Evolutionary conservation across 495 filamentous ascomycete species (phyloP), one percentile per base, ranked within the genome.

Genomic region (Emericellopsis terricola): DNA sequence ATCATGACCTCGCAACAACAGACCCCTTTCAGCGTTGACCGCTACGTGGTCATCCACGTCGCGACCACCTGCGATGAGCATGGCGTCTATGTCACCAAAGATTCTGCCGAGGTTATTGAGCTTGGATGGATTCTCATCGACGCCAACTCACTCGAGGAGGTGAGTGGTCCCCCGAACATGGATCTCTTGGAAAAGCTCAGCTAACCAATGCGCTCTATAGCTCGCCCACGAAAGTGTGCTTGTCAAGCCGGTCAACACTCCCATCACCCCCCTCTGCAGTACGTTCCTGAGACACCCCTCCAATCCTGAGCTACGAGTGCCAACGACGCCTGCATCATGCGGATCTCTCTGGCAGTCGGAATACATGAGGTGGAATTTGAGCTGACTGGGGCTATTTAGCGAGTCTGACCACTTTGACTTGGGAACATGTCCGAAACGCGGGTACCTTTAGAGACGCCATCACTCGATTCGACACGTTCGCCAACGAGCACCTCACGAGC

Each of bases 41-140:
- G 85, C 49, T 96, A 92, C 55, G 78, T 93, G 41, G 81, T 97
- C 47, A 89, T 94, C 52, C 89, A 96, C 59, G 87, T 96, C 45
- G 89, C 91, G 39, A 97, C 91, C 19, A 97, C 89, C 43, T 96
- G 89, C 59, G 89, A 96, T 56, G 89, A 97, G 49, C 89, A 97
- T 60, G 89, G 89, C 38, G 91, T 97, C 37, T 97, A 96, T 59
- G 89, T 97, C 33, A 96, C 91, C 21, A 94, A 94, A 62, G 89
- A 97, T 52, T 94, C 87, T 24, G 91, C 89, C 38, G 89, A 97
- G 60, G 91, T 97, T 34, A 96, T 97, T 54, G 89, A 97, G 68
- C 66, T 97, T 46, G 89, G 89, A 30, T 97, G 89, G 91, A 91
- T 96, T 44, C 56, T 97, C 41, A 65, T 96, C 38, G 85, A 97